Evolutionary conservation across 1,139 yeast species (phyloP).

Genomic region (Kodamaea arcana): DNA sequence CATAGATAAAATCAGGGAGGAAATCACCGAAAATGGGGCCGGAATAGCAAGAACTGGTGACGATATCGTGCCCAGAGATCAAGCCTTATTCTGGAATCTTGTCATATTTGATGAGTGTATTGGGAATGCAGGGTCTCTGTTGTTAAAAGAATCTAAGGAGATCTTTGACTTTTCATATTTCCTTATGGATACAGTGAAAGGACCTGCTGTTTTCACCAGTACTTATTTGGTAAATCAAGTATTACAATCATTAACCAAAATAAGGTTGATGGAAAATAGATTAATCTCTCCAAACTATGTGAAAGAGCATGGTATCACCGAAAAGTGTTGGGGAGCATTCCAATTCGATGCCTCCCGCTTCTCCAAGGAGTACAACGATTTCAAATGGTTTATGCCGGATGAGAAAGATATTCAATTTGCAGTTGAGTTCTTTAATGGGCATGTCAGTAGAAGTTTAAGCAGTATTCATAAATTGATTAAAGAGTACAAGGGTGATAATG

Average conservation of each 20-base stretch:
- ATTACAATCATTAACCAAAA: slow-evolving; percentile 59
- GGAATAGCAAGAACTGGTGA: slow-evolving; percentile 70
- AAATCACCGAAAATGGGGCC: slow-evolving; percentile 79
- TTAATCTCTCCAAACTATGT: slow-evolving; percentile 43
- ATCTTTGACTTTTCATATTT: slow-evolving; percentile 48
- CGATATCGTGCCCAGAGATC: slow-evolving; percentile 73
- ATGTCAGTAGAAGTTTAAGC: slow-evolving; percentile 42
- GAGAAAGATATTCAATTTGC: slow-evolving; percentile 59
- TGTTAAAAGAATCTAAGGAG: slow-evolving; percentile 44
- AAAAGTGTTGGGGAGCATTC: slow-evolving; percentile 69
- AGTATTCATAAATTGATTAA: slow-evolving; percentile 40
- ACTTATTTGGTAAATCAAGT: slow-evolving; percentile 61
- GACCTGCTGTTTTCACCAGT: slow-evolving; percentile 54
- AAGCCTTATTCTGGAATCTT: slow-evolving; percentile 69
- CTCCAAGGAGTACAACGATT: slow-evolving; percentile 40
- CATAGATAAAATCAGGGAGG: slow-evolving; percentile 55
- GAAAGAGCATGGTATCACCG: slow-evolving; percentile 33
- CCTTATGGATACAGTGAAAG: slow-evolving; percentile 58
- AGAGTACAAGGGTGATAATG: slow-evolving; percentile 17
- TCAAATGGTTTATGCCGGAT: slow-evolving; percentile 75
- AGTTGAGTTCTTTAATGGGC: slow-evolving; percentile 50
- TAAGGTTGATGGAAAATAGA: slow-evolving; percentile 53
- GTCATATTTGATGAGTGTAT: slow-evolving; percentile 67
- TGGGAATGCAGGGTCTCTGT: slow-evolving; percentile 58
- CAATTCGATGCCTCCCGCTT: slow-evolving; percentile 49